Percentiles rank a stretch among this genome's conserved stretches.
These are phyloP conservation scores for Cutaneotrichosporon cavernicola DNA, from an alignment of 1,284 basidiomycete genomes.

Conservation along the genomic window DNA sequence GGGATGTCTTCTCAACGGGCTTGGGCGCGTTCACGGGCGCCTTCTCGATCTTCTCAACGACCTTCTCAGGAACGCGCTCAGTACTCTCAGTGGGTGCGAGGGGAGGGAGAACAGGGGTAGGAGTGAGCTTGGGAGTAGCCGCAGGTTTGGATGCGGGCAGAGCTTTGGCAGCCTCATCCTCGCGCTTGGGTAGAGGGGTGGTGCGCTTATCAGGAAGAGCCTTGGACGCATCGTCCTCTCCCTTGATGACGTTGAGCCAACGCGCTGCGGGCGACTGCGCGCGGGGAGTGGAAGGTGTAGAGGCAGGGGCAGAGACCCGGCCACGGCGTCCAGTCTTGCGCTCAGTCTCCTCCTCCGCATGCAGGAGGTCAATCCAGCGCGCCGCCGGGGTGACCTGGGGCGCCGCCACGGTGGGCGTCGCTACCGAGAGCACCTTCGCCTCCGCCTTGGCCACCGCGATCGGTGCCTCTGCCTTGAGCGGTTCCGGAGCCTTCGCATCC, in stretches of 20 bases:
- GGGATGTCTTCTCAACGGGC: neutral
- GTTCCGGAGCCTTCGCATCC: neutral
- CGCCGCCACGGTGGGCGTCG: neutral
- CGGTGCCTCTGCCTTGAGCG: neutral
- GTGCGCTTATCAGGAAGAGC: no score
- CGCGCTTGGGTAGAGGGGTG: neutral
- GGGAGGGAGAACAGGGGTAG: slow-evolving; percentile 1
- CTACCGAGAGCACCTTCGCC: neutral
- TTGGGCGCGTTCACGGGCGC: slow-evolving; percentile 1
- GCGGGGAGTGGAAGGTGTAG: neutral
- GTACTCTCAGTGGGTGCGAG: neutral
- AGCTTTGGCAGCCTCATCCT: neutral
- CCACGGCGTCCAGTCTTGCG: neutral
- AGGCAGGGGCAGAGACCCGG: neutral
- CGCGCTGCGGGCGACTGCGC: neutral
- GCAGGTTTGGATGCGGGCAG: neutral
- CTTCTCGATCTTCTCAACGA: slow-evolving; percentile 6
- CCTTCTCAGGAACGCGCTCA: neutral
- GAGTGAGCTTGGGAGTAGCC: neutral
- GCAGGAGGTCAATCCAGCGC: slow-evolving; percentile 6
- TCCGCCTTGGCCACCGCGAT: neutral
- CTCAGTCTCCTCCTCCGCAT: slow-evolving; percentile 4
- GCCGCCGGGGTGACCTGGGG: neutral
- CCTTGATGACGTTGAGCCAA: neutral
- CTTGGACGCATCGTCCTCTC: no score